Evolutionary conservation across 345 rosid genomes (phyloP).

Genomic region (Barbarea vulgaris): DNA sequence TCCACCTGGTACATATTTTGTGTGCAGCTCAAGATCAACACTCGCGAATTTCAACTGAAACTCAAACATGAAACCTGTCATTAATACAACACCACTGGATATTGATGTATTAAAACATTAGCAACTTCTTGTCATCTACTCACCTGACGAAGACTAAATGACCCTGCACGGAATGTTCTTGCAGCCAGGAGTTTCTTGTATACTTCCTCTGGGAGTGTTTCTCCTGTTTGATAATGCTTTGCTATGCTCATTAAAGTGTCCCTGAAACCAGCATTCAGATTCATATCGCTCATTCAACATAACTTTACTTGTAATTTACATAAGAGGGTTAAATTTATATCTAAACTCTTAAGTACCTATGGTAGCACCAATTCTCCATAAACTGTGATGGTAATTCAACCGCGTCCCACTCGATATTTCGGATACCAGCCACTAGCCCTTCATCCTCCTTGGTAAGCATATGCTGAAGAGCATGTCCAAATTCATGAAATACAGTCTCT

Average conservation of each 20-base stretch:
- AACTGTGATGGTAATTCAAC: conserved; percentile 93
- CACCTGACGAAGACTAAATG: conserved; percentile 88
- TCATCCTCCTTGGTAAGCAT: conserved; percentile 92
- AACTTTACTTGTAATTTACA: not conserved
- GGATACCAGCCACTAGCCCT: conserved; percentile 85
- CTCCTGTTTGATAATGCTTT: conserved; percentile 85
- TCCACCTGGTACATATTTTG: conserved; percentile 69
- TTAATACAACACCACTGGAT: not conserved
- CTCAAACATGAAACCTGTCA: conserved; percentile 1
- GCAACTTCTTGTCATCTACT: conserved; percentile 28
- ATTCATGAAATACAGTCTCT: conserved; percentile 95
- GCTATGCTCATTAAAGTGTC: conserved; percentile 93
- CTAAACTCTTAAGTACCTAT: conserved; percentile 52
- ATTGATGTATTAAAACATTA: not conserved
- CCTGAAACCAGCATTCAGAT: conserved; percentile 46
- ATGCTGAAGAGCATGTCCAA: conserved; percentile 96
- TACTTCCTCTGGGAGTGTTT: conserved; percentile 82
- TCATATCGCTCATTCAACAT: not conserved
- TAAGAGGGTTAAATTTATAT: not conserved
- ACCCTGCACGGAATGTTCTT: conserved; percentile 87
- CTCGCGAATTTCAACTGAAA: conserved; percentile 71
- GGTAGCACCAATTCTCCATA: conserved; percentile 99
- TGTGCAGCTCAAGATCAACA: conserved; percentile 80
- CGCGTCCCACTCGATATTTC: conserved; percentile 95
- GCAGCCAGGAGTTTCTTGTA: conserved; percentile 86